A percentile compares a stretch with the other conserved stretches of the same genome.
phyloP scores from a whole-genome alignment of 225 moss, liverwort and hornwort species.

The Physcomitrium patens region DNA sequence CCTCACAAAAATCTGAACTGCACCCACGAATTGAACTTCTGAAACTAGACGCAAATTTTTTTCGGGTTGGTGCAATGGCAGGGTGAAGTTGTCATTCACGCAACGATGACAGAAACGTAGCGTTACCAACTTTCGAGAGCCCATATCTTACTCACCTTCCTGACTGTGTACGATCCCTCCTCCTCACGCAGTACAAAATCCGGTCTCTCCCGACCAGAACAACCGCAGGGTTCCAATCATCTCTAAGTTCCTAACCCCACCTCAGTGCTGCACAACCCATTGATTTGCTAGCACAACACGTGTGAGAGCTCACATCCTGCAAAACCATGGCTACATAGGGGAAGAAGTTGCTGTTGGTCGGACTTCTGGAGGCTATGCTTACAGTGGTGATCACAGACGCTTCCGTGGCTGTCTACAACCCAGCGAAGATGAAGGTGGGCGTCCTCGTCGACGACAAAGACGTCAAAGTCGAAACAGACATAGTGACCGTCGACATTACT shows the following conservation, averaged over 20 bases:
- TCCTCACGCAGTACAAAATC: background rate
- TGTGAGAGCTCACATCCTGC: background rate
- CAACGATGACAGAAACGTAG: background rate
- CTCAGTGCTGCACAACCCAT: background rate
- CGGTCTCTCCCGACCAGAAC: background rate
- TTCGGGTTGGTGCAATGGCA: constrained; percentile 8
- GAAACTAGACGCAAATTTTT: background rate
- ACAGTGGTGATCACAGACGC: background rate
- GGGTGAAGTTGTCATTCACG: background rate
- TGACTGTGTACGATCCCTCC: too few relatives aligned
- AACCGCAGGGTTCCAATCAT: background rate
- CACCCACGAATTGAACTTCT: background rate
- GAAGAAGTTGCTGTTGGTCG: constrained; percentile 22
- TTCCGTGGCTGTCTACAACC: constrained; percentile 36
- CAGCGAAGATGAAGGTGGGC: constrained; percentile 2
- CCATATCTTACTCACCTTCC: background rate
- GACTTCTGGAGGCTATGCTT: background rate
- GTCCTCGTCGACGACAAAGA: constrained; percentile 20
- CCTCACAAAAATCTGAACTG: background rate
- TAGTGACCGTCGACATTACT: constrained; percentile 19
- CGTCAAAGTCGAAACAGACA: background rate
- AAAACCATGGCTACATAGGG: constrained; percentile 16
- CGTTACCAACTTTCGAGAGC: background rate
- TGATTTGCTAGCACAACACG: constrained; percentile 8
- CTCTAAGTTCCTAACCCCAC: background rate